Base-by-base conservation (phyloP, 768 basidiomycete genomes). In the Amanita polypyramis region DNA sequence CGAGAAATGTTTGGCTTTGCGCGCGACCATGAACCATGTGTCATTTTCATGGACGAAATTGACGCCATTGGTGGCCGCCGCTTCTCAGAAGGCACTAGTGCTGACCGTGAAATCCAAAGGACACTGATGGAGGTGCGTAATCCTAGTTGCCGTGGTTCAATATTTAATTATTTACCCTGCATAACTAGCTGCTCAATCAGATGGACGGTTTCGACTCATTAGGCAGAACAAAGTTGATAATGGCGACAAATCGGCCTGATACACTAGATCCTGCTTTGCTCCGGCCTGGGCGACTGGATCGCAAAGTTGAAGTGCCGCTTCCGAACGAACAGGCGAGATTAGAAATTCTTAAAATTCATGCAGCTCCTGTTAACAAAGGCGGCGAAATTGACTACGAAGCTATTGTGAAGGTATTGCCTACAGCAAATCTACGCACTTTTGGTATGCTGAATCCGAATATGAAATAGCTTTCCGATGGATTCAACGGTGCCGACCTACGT, bases 1-100 rank as follows among this genome's bases (percentile, higher is more conserved):
- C 78, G 96, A 55, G 96, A 99, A 65, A 98, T 99, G 96, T 99
- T 99, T 59, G 93, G 90, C 20, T 99, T 97, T 64, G 96, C 96
- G 10, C 77, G 73, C 52, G 95, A 99, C 63, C 94, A 99, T 61
- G 96, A 98, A 65, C 96, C 96, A 38, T 98, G 92, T 62, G 91
- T 96, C 49, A 96, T 96, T 57, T 96, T 96, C 71, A 96, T 97
- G 93, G 94, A 92, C 60, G 89, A 92, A 66, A 92, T 92, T 57
- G 96, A 99, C 63, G 96, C 96, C 25, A 99, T 98, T 52, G 96
- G 96, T 56, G 95, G 96, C 25, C 72, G 75, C 48, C 67, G 75
- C 44, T 76, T 88, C 77, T 89, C 85, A 4, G 96, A 99, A 64
- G 95, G 96, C 25, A 97, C 95, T 3, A 90, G 86, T 63, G 95